A percentile compares a stretch with the other conserved stretches of the same genome.
Conservation (phyloP, 2,329 filamentous ascomycete species). For the Thyridium curvatum region DNA sequence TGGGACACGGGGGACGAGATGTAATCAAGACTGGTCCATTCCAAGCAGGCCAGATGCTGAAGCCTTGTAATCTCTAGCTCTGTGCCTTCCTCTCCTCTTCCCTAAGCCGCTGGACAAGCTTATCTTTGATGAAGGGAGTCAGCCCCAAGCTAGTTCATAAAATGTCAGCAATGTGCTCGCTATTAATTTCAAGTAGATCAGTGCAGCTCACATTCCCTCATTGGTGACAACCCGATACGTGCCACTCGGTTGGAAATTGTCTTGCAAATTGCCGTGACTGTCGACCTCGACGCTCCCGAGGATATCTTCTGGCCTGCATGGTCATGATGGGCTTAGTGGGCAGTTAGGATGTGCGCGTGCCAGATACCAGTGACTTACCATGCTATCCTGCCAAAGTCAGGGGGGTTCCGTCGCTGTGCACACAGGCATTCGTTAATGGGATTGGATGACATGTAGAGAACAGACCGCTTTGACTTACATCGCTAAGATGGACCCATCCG, state of each 20-base stretch:
- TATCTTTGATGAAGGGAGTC: conserved; percentile 47
- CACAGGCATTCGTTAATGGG: neutral
- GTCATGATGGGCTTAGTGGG: neutral
- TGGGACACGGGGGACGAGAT: too few relatives aligned
- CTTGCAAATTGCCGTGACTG: conserved; percentile 30
- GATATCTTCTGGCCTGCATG: conserved; percentile 59
- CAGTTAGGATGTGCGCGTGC: neutral
- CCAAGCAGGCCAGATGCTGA: too few relatives aligned
- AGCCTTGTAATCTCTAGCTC: too few relatives aligned
- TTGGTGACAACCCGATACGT: conserved; percentile 56
- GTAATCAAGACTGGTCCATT: too few relatives aligned
- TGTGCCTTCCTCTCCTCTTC: conserved; percentile 38
- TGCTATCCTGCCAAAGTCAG: conserved; percentile 61
- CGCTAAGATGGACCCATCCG: conserved; percentile 60
- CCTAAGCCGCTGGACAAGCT: conserved; percentile 44
- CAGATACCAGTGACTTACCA: conserved; percentile 26
- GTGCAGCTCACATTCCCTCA: conserved; percentile 56
- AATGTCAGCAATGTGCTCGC: neutral
- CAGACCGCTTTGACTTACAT: conserved; percentile 22
- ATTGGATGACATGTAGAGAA: neutral
- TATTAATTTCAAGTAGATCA: neutral
- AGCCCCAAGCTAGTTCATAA: conserved; percentile 37
- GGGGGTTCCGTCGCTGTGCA: conserved; percentile 47
- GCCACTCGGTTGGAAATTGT: conserved; percentile 14
- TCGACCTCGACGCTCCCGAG: conserved; percentile 62